phyloP scores from a whole-genome alignment of 2,329 filamentous ascomycete genomes.

The Peltaster fructicola region DNA sequence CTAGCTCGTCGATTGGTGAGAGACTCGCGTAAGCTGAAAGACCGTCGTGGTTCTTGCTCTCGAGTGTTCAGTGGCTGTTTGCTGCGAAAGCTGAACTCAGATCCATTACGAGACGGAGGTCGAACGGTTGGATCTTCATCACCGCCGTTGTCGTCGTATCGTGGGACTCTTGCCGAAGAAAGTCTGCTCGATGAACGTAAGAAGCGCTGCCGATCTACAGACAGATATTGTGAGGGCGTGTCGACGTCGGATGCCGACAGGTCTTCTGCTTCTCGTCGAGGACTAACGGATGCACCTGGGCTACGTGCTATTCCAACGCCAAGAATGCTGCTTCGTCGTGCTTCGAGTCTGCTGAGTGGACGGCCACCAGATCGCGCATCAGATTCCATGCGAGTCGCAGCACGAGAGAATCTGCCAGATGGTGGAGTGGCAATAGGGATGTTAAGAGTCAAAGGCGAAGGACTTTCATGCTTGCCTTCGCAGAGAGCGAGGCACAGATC shows the following conservation, averaged over 20 bases:
- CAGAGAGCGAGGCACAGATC: constrained; percentile 73
- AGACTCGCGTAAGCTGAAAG: constrained; percentile 8
- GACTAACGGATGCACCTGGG: no score
- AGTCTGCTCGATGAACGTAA: constrained; percentile 22
- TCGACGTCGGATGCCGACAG: constrained; percentile 14
- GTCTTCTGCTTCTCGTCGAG: constrained; percentile 16
- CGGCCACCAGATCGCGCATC: constrained; percentile 21
- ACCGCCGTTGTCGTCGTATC: constrained; percentile 15
- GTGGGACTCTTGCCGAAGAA: constrained; percentile 16
- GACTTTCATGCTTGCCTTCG: constrained; percentile 19
- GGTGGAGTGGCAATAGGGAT: background rate
- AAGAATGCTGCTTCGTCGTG: constrained; percentile 22
- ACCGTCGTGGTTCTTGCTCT: constrained; percentile 4
- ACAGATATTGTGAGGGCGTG: constrained; percentile 11
- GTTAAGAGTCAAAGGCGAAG: constrained; percentile 1
- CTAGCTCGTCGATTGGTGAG: constrained; percentile 8
- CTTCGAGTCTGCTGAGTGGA: constrained; percentile 26
- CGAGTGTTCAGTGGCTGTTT: constrained; percentile 1
- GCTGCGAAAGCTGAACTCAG: constrained; percentile 17
- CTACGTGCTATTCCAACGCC: constrained; percentile 8
- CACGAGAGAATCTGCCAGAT: no score
- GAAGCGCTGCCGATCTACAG: constrained; percentile 13
- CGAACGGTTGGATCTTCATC: constrained; percentile 24
- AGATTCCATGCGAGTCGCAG: no score
- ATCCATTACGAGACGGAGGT: constrained; percentile 31